Conservation (phyloP, 352 stramenopile species). For the Pythium sp. region DNA sequence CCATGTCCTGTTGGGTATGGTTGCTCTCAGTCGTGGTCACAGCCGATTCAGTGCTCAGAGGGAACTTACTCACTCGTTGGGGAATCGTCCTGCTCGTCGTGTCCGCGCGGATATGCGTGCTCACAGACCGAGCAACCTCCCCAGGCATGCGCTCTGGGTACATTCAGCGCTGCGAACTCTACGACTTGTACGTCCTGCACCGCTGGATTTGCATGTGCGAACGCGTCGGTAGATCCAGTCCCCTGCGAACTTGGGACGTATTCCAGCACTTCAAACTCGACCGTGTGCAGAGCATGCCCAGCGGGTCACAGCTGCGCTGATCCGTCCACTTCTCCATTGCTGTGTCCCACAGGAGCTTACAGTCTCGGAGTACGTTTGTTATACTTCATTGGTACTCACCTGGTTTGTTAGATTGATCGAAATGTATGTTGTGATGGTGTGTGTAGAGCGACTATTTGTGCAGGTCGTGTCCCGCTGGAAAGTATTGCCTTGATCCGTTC, state of each 20-base stretch:
- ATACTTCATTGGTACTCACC: background rate
- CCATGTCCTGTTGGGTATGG: conserved; percentile 54
- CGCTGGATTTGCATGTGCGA: conserved; percentile 48
- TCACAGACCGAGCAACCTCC: conserved; percentile 6
- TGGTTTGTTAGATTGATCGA: background rate
- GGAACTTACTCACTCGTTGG: conserved; percentile 18
- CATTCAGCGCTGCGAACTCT: conserved; percentile 20
- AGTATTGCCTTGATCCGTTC: conserved; percentile 29
- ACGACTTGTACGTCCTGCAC: conserved; percentile 34
- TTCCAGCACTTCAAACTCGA: conserved; percentile 9
- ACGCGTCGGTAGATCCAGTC: background rate
- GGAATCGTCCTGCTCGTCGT: conserved; percentile 27
- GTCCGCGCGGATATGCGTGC: conserved; percentile 35
- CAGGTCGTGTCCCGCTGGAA: conserved; percentile 37
- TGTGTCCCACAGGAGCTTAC: conserved; percentile 51
- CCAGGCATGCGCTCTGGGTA: conserved; percentile 16
- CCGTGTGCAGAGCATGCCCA: conserved; percentile 36
- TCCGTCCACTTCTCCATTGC: conserved; percentile 25
- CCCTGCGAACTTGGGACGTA: conserved; percentile 4
- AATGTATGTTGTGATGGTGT: background rate
- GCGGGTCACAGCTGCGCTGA: conserved; percentile 56
- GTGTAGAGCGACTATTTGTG: conserved; percentile 34
- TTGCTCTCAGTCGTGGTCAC: conserved; percentile 15
- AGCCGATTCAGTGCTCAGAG: conserved; percentile 16
- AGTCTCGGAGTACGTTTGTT: conserved; percentile 31